Base-by-base conservation (phyloP, 768 basidiomycete species). In the Daedaleopsis nitida region DNA sequence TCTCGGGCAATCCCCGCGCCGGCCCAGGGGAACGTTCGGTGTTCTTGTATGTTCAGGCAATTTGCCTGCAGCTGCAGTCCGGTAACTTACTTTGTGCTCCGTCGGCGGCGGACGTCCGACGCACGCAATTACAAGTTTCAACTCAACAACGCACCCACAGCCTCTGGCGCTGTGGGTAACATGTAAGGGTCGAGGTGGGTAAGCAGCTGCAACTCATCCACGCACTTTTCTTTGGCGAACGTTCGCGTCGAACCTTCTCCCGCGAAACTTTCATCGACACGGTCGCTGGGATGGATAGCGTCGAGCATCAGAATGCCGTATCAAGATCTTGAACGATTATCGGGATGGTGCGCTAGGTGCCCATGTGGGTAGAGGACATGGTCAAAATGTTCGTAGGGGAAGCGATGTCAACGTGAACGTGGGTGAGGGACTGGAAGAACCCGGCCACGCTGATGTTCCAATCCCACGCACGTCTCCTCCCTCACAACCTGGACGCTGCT, bases 201-300 rank as follows among this genome's bases (percentile, higher is more conserved):
- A 34, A 52, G 6, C 34, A 52, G 14, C 47, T 19, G 16, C 5
- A 48, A 21, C 11, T 17, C 19, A 48, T 12, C 9, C 51, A 19
- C 32, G 12, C 11, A 37, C 14, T 16, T 37, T 35, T 52, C 17
- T 32, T 19, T 21, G 13, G 19, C 32, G 32, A 27, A 52, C 14
- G 34, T 34, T 38, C 51, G 21, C 11, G 17, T 27, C 53, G 57
- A 23, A 50, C 34, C 62, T 63, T 63, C 62, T 63, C 62, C 62
- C 62, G 62, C 62, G 62, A 63, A 63, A 37, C 53, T 63, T 63
- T 54, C 48, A 19, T 8, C 19, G 34, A 38, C 39, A 39, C 39
- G 16, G 27, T n/a, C 16, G 21, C 8, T 27, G 44, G 16, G 52
- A n/a, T 10, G 45, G 16, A 21, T 7, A 9, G 27, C 45, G 45